Conservation (phyloP, 2,329 filamentous ascomycete genomes). For the Venturia pyrina region DNA sequence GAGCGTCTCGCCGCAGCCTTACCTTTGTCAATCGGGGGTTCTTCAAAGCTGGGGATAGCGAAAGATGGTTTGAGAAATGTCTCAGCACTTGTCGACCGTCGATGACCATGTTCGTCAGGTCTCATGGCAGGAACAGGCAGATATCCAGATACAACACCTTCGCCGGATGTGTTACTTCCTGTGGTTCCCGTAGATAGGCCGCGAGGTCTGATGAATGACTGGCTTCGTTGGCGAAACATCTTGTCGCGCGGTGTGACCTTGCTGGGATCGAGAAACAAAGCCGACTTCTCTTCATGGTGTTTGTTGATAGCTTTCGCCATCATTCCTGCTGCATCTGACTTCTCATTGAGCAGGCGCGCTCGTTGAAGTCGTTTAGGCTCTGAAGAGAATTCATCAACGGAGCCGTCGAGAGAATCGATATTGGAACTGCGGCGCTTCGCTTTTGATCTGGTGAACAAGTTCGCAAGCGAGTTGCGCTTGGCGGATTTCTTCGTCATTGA, state of each 20-base stretch:
- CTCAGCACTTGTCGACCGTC: neutral
- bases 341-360: neutral
- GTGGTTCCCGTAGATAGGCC: neutral
- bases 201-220: conserved; percentile 7
- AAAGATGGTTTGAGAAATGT: conserved; percentile 5
- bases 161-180: neutral
- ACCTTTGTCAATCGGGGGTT: neutral
- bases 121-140: neutral
- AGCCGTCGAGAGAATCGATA: conserved; percentile 6
- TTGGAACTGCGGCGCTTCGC: neutral
- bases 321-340: conserved; percentile 6
- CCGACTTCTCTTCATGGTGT: conserved; percentile 23
- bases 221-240: conserved; percentile 7
- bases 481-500: neutral
- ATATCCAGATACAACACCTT: neutral
- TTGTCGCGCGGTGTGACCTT: conserved; percentile 14
- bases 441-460: conserved; percentile 5
- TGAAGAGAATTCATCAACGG: neutral
- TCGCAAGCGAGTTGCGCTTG: conserved; percentile 1
- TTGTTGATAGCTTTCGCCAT: conserved; percentile 21
- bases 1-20: neutral
- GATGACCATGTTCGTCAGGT: neutral
- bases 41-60: neutral
- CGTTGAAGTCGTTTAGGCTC: conserved; percentile 9
- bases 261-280: conserved; percentile 22